Percentiles rank a stretch among this genome's conserved stretches.
These are phyloP conservation scores for Acacia concinna DNA, from an alignment of 331 rosid species.

Conservation along the genomic window DNA sequence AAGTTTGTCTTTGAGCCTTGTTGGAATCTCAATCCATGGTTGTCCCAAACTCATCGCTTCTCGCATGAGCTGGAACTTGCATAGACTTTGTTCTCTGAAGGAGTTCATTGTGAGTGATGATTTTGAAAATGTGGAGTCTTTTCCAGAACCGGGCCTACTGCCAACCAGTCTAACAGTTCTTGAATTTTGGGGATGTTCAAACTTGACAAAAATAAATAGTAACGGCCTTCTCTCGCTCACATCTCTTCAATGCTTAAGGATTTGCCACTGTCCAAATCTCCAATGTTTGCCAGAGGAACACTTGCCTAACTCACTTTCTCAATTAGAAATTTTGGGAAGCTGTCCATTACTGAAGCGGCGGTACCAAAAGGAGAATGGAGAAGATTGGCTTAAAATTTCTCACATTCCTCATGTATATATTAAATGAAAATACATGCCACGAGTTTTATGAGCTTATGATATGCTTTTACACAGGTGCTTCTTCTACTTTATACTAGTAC, in stretches of 20 bases:
- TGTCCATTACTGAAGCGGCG: constrained; percentile 18
- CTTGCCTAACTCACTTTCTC: constrained; percentile 15
- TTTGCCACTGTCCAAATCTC: constrained; percentile 3
- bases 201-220: not conserved
- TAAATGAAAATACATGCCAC: not conserved
- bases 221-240: not conserved
- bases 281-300: constrained; percentile 26
- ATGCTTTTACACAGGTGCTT: not conserved
- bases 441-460: not conserved
- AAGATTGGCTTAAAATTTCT: constrained; percentile 9
- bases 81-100: constrained; percentile 13
- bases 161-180: constrained; percentile 23
- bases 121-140: constrained; percentile 26
- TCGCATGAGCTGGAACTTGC: constrained; percentile 27
- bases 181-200: not conserved
- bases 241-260: not conserved
- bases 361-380: constrained; percentile 1
- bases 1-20: constrained; percentile 28
- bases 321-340: not conserved
- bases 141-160: constrained; percentile 34
- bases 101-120: not conserved
- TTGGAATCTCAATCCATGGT: accelerated
- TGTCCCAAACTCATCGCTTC: constrained; percentile 31
- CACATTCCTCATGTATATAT: not conserved
- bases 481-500: not conserved